These are phyloP conservation scores for Ananas comosus DNA, from an alignment of 176 grass and related monocot genomes.

Conservation along the genomic window DNA sequence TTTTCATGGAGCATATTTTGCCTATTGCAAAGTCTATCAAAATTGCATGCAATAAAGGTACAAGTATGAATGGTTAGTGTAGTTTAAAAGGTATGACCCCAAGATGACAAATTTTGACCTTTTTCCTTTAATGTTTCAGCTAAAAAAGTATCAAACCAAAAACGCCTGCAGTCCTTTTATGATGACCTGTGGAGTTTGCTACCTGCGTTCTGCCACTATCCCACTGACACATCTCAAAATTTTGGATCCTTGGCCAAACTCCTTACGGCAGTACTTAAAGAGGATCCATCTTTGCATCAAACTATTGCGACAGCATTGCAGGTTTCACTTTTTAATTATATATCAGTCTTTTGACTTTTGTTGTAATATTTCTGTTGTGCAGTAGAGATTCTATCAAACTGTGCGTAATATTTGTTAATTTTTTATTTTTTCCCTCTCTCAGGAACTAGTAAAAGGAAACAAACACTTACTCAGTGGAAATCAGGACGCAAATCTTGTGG, in stretches of 20 bases:
- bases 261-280: constrained; percentile 40
- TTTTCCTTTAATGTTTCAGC: constrained; percentile 46
- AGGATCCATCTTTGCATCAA: constrained; percentile 49
- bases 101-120: not conserved
- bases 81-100: not conserved
- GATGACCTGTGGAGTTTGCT: constrained; percentile 73
- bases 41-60: constrained; percentile 45
- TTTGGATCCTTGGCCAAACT: constrained; percentile 65
- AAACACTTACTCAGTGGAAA: constrained; percentile 34
- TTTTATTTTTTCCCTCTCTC: constrained; percentile 22
- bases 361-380: constrained; percentile 1
- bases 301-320: constrained; percentile 55
- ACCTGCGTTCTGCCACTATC: constrained; percentile 80
- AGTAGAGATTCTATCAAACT: not conserved
- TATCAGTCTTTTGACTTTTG: constrained; percentile 8
- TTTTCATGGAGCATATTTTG: constrained; percentile 62
- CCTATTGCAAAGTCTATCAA: constrained; percentile 56
- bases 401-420: not conserved
- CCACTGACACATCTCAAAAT: constrained; percentile 41
- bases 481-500: constrained; percentile 34
- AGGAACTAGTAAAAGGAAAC: constrained; percentile 74
- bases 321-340: constrained; percentile 37
- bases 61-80: not conserved
- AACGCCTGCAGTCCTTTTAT: constrained; percentile 31
- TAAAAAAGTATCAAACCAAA: constrained; percentile 42